These are phyloP conservation scores for Naganishia albida DNA, from an alignment of 1,284 basidiomycete species.

Conservation along the genomic window DNA sequence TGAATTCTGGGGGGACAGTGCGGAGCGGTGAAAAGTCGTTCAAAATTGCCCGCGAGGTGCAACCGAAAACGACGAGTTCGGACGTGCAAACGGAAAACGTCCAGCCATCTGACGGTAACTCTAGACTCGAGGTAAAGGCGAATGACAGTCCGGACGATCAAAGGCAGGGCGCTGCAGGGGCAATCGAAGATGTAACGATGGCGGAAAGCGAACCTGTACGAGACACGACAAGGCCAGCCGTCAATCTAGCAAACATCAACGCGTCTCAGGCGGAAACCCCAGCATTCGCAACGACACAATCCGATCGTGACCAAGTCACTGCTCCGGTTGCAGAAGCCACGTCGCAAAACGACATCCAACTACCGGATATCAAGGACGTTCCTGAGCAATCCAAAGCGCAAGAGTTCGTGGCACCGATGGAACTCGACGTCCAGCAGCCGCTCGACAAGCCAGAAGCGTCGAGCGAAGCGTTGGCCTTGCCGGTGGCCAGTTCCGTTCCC, in stretches of 20 bases:
- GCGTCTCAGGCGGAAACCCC: not conserved
- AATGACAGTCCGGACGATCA: not conserved
- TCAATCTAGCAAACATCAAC: no score
- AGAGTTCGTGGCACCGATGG: not conserved
- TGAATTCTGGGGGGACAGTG: not conserved
- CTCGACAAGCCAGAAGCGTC: slow-evolving; percentile 10
- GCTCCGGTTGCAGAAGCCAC: not conserved
- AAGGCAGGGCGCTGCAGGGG: not conserved
- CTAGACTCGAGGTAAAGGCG: not conserved
- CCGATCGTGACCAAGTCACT: not conserved
- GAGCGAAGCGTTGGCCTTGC: slow-evolving; percentile 15
- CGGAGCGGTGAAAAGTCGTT: not conserved
- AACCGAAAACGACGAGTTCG: not conserved
- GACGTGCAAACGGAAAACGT: not conserved
- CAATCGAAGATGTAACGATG: not conserved
- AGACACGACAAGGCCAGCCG: not conserved
- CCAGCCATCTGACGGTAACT: not conserved
- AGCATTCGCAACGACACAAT: not conserved
- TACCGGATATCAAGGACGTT: not conserved
- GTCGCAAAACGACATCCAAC: not conserved
- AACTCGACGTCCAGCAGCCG: not conserved
- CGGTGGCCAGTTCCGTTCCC: slow-evolving; percentile 7
- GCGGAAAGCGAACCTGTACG: not conserved
- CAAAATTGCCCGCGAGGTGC: not conserved
- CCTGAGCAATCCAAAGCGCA: not conserved